These are phyloP conservation scores for Lactuca sativa DNA, from an alignment of 129 eudicot species.

Conservation along the genomic window DNA sequence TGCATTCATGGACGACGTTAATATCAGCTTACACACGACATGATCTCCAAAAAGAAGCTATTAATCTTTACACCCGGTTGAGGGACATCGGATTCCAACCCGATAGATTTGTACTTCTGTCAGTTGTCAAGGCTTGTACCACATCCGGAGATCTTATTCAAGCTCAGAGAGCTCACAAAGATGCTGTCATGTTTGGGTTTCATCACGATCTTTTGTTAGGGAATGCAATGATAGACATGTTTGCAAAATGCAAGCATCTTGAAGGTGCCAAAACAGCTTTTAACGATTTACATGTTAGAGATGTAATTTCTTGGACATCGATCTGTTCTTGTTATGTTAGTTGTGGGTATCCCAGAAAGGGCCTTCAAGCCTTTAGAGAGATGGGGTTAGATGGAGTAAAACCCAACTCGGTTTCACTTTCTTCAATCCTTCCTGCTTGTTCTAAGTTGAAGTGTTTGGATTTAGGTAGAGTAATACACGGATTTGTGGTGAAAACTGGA, in stretches of 20 bases:
- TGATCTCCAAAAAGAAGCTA: conserved; percentile 51
- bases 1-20: conserved; percentile 62
- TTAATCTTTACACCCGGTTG: conserved; percentile 45
- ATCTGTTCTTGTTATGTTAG: conserved; percentile 57
- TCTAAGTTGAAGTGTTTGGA: conserved; percentile 51
- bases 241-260: conserved; percentile 45
- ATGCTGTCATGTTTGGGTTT: conserved; percentile 45
- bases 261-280: conserved; percentile 58
- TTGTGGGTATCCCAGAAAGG: conserved; percentile 42
- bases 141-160: conserved; percentile 42
- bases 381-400: conserved; percentile 51
- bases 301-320: conserved; percentile 69
- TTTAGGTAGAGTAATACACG: conserved; percentile 55
- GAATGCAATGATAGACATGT: conserved; percentile 64
- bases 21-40: conserved; percentile 59
- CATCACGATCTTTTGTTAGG: conserved; percentile 47
- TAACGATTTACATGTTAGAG: conserved; percentile 39
- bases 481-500: conserved; percentile 47
- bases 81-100: conserved; percentile 38
- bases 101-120: conserved; percentile 54
- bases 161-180: conserved; percentile 48
- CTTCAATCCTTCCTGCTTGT: conserved; percentile 62
- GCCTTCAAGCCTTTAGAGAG: conserved; percentile 41
- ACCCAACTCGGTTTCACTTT: conserved; percentile 48
- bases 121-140: conserved; percentile 72